phyloP scores from a whole-genome alignment of 176 grass and related monocot species.

The Musa itinerans region DNA sequence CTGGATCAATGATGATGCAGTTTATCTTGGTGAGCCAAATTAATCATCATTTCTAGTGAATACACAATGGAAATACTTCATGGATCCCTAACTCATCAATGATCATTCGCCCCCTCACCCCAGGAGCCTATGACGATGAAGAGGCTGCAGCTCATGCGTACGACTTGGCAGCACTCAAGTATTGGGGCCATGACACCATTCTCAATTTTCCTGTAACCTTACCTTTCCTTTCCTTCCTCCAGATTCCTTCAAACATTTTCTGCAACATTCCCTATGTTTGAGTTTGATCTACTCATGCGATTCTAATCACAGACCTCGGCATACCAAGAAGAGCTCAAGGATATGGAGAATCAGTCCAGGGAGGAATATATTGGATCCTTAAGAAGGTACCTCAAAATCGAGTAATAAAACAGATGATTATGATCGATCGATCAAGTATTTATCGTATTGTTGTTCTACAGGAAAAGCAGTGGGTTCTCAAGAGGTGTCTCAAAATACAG shows the following conservation, averaged over 20 bases:
- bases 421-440: too few relatives aligned
- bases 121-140: constrained; percentile 91
- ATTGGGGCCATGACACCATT: constrained; percentile 77
- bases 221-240: constrained; percentile 6
- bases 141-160: constrained; percentile 72
- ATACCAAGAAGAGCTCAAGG: constrained; percentile 44
- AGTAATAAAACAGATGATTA: not conserved
- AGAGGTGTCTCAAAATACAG: constrained; percentile 72
- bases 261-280: not conserved
- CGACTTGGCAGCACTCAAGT: constrained; percentile 94
- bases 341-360: constrained; percentile 47
- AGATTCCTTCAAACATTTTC: not conserved
- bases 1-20: constrained; percentile 31
- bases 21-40: constrained; percentile 81
- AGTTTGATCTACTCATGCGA: not conserved
- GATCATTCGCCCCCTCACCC: not conserved
- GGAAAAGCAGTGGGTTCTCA: constrained; percentile 62
- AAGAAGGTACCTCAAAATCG: constrained; percentile 31
- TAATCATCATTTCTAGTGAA: too few relatives aligned
- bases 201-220: constrained; percentile 74
- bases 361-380: constrained; percentile 64
- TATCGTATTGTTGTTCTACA: constrained; percentile 10
- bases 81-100: not conserved
- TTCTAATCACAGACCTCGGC: constrained; percentile 19
- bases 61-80: too few relatives aligned